These are phyloP conservation scores for Fusarium buxicola DNA, from an alignment of 2,329 filamentous ascomycete genomes.

Conservation along the genomic window DNA sequence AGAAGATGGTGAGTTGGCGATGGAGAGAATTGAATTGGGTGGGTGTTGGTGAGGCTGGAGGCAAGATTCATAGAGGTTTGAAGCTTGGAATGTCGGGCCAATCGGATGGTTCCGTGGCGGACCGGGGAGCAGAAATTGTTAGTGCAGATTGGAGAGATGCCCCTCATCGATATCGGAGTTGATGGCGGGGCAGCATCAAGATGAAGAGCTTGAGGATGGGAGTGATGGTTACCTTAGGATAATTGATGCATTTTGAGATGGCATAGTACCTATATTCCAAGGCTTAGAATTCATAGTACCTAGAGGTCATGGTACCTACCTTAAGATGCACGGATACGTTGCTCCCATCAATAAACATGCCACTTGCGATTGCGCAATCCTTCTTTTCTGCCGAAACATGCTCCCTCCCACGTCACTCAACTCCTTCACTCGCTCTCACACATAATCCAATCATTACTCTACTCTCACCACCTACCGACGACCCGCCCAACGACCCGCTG, in stretches of 20 bases:
- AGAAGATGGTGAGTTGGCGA: background rate
- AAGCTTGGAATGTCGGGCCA: slow-evolving; percentile 27
- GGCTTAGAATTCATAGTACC: too few relatives aligned
- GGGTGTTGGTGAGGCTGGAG: background rate
- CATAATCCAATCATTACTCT: slow-evolving; percentile 19
- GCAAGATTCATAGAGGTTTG: slow-evolving; percentile 23
- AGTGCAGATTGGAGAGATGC: slow-evolving; percentile 19
- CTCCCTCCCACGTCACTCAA: slow-evolving; percentile 14
- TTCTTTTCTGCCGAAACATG: background rate
- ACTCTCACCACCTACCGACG: slow-evolving; percentile 24
- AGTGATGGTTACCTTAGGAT: background rate
- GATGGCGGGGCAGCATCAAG: slow-evolving; percentile 31
- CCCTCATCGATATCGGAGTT: slow-evolving; percentile 33
- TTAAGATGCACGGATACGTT: too few relatives aligned
- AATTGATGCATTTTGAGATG: too few relatives aligned
- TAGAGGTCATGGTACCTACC: too few relatives aligned
- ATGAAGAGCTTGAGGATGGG: background rate
- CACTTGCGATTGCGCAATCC: slow-evolving; percentile 12
- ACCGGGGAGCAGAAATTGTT: slow-evolving; percentile 32
- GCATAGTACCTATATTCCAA: too few relatives aligned
- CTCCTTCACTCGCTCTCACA: slow-evolving; percentile 3
- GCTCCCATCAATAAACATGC: background rate
- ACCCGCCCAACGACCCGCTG: slow-evolving; percentile 42
- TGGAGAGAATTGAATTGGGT: background rate
- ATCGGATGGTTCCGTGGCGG: slow-evolving; percentile 25